Percentiles rank a stretch among this genome's conserved stretches.
These are phyloP conservation scores for Dendryphion nanum DNA, from an alignment of 2,329 filamentous ascomycete species.

Conservation along the genomic window DNA sequence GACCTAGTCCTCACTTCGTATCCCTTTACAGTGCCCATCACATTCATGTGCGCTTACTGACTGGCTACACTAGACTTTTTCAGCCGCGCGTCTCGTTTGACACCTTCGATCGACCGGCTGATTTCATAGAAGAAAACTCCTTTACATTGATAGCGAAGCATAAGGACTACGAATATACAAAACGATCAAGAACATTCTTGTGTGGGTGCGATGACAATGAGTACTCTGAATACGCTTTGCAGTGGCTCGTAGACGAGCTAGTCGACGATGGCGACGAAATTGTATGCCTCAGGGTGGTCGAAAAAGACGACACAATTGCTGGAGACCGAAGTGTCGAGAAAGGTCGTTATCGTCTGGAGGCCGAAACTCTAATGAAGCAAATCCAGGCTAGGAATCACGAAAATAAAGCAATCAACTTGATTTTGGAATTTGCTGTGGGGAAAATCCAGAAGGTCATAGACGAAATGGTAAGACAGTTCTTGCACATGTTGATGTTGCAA, in stretches of 20 bases:
- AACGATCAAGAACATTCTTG: constrained; percentile 82
- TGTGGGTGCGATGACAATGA: constrained; percentile 88
- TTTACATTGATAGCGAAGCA: constrained; percentile 84
- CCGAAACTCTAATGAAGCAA: constrained; percentile 68
- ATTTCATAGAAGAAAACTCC: constrained; percentile 58
- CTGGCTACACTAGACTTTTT: constrained; percentile 55
- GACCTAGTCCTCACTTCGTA: no score
- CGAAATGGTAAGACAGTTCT: constrained; percentile 69
- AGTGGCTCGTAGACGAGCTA: constrained; percentile 88
- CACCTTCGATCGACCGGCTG: constrained; percentile 67
- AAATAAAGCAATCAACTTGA: constrained; percentile 79
- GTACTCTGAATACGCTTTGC: constrained; percentile 87
- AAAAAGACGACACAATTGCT: constrained; percentile 73
- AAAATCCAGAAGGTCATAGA: constrained; percentile 91
- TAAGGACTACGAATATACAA: constrained; percentile 76
- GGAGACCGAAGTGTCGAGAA: constrained; percentile 61
- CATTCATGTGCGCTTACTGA: constrained; percentile 17
- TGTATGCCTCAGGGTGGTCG: constrained; percentile 83
- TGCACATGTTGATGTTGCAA: no score
- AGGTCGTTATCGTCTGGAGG: constrained; percentile 73
- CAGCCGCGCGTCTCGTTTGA: constrained; percentile 71
- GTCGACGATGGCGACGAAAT: constrained; percentile 94
- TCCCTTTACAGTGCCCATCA: no score
- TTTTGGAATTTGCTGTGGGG: constrained; percentile 83
- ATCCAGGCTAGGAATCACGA: constrained; percentile 79